phyloP scores from a whole-genome alignment of 2,329 filamentous ascomycete species.

The Fusarium sp. region DNA sequence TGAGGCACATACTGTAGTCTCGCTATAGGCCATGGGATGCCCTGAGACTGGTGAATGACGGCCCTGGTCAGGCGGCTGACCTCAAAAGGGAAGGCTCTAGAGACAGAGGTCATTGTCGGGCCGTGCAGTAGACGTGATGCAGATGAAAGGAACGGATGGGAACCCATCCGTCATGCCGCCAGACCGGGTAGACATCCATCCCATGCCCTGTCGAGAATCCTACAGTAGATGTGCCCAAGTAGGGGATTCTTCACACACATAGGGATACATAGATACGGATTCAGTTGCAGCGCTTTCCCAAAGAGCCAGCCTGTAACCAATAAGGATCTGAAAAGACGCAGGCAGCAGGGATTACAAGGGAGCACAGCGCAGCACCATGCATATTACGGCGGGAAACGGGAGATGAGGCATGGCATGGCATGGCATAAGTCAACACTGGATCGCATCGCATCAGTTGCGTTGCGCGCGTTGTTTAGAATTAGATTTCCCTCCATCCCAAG shows the following conservation, averaged over 20 bases:
- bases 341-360: conserved; percentile 23
- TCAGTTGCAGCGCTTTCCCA: conserved; percentile 23
- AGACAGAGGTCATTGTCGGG: conserved; percentile 38
- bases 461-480: conserved; percentile 1
- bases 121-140: conserved; percentile 30
- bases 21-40: conserved; percentile 37
- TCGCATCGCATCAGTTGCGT: conserved; percentile 6
- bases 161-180: conserved; percentile 38
- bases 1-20: conserved; percentile 13
- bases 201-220: conserved; percentile 19
- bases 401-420: conserved; percentile 35
- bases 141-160: conserved; percentile 41
- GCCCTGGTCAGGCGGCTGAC: conserved; percentile 43
- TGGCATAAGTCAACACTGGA: conserved; percentile 9
- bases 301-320: conserved; percentile 23
- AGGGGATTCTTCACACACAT: conserved; percentile 18
- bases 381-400: conserved; percentile 34
- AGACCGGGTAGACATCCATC: conserved; percentile 20
- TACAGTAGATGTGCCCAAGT: conserved; percentile 18
- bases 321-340: conserved; percentile 5
- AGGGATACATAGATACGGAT: conserved; percentile 10
- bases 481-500: conserved; percentile 1
- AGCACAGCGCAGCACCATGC: conserved; percentile 26
- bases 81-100: conserved; percentile 42
- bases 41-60: conserved; percentile 20